Evolutionary conservation across 2,329 filamentous ascomycete species (phyloP), one percentile per base, ranked within the genome.

Genomic region (Sclerotinia glacialis): DNA sequence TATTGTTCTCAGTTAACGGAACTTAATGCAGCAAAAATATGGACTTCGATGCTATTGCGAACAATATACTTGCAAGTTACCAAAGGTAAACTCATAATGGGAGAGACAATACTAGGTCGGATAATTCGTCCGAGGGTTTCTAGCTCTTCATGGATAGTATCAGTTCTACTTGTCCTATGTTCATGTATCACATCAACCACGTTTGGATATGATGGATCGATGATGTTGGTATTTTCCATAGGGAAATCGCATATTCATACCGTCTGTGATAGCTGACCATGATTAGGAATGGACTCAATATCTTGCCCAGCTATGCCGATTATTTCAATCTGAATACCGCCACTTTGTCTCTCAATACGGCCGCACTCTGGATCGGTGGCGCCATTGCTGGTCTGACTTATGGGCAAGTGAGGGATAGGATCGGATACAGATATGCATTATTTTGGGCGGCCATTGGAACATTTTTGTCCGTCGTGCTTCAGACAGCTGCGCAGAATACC

Each of bases 301-400:
- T 87, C 67, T 74, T 87, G 14, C 83, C 84, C 0, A 81, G 79
- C 0, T 87, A 86, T 72, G 80, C 79, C 0, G 78, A 84, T 50
- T 86, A 86, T 72, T 86, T 87, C 75, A 70, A 79, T 7, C 79
- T 86, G 12, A 85, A 76, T 21, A 75, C 81, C 1, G 79, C 81
- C 0, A 85, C 83, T 0, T 81, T 79, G 0, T 83, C 81, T 4
- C 77, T 87, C 9, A 85, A 85, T 69, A 86, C 83, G 4, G 81
- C 83, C 0, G 81, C 82, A 1, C 79, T 83, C 16, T 86, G 81
- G 72, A 82, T 86, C 58, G 84, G 84, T 18, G 79, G 80, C 42
- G 77, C 79, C 40, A 62, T 86, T 7, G 80, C 79, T 16, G 78
- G 78, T 0, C 71, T 83, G 14, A 70, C 80, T 34, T 78, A 77